Evolutionary conservation across 2,329 filamentous ascomycete genomes (phyloP).

Genomic region (Diatrype stigma): DNA sequence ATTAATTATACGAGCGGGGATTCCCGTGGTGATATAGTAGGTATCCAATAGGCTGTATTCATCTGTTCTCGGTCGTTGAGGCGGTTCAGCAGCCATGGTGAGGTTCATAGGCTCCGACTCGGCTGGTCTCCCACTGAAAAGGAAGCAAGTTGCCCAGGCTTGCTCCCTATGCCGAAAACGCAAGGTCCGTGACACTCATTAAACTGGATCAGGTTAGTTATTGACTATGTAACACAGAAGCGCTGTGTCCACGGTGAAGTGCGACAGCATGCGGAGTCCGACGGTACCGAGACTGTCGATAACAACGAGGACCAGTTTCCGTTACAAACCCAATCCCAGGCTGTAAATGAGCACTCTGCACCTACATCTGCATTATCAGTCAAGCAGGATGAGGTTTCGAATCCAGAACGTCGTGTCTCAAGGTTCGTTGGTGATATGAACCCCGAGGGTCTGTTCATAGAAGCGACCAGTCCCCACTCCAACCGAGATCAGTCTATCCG

Average conservation of each 20-base stretch:
- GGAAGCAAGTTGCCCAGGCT: slow-evolving; percentile 56
- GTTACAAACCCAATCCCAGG: no score
- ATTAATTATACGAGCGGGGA: no score
- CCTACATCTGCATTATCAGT: neutral
- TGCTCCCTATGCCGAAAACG: slow-evolving; percentile 51
- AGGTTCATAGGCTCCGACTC: slow-evolving; percentile 55
- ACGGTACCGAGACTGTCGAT: no score
- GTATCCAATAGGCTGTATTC: neutral
- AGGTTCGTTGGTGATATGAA: slow-evolving; percentile 58
- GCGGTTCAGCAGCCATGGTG: slow-evolving; percentile 30
- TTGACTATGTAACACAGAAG: slow-evolving; percentile 4
- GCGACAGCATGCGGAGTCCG: neutral
- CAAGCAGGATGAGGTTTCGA: slow-evolving; percentile 1
- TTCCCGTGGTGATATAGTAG: no score
- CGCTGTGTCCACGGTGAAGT: slow-evolving; percentile 8
- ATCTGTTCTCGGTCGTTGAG: neutral
- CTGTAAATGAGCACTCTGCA: no score
- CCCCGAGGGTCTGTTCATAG: slow-evolving; percentile 56
- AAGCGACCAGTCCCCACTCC: slow-evolving; percentile 42
- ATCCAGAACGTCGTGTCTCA: slow-evolving; percentile 26
- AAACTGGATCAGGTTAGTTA: neutral
- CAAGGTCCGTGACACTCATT: slow-evolving; percentile 37
- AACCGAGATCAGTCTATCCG: slow-evolving; percentile 38
- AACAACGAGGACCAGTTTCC: neutral
- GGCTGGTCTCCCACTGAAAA: slow-evolving; percentile 51